These are phyloP conservation scores for Larix sibirica DNA, from an alignment of 83 land plant species.

Conservation along the genomic window DNA sequence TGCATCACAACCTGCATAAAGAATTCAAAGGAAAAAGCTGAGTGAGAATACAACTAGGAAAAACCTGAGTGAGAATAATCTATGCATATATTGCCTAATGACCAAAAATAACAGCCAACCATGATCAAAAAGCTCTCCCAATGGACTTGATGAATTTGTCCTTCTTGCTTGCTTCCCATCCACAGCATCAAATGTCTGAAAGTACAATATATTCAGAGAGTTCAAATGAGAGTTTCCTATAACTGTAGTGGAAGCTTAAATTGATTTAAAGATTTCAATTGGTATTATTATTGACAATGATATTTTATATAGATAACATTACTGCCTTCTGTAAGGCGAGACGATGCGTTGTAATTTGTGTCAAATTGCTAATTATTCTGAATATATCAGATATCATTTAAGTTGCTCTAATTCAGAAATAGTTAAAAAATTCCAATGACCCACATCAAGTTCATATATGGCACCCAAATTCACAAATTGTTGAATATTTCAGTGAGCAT, in stretches of 20 bases:
- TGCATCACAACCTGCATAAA: conserved; percentile 95
- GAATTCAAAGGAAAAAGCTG: conserved; percentile 2
- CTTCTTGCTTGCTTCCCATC: conserved; percentile 99
- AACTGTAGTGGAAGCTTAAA: too few species aligned
- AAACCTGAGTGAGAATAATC: background rate
- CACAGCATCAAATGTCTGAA: conserved; percentile 99
- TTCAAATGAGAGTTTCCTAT: background rate
- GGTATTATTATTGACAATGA: too few species aligned
- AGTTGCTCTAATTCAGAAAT: too few species aligned
- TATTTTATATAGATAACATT: too few species aligned
- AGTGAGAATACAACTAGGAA: background rate
- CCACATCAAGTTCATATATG: background rate
- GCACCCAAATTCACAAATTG: background rate
- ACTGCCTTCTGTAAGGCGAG: too few species aligned
- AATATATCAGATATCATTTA: too few species aligned
- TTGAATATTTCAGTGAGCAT: background rate
- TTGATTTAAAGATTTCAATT: too few species aligned
- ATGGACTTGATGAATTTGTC: conserved; percentile 97
- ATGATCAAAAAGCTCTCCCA: conserved; percentile 99
- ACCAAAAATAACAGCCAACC: conserved; percentile 37
- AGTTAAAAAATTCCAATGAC: too few species aligned
- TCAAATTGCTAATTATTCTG: too few species aligned
- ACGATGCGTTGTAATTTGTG: too few species aligned
- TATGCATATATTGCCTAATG: background rate
- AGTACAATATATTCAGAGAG: conserved; percentile 6